phyloP scores from a whole-genome alignment of 805 yeast species.

The Yamadazyma insecticola region DNA sequence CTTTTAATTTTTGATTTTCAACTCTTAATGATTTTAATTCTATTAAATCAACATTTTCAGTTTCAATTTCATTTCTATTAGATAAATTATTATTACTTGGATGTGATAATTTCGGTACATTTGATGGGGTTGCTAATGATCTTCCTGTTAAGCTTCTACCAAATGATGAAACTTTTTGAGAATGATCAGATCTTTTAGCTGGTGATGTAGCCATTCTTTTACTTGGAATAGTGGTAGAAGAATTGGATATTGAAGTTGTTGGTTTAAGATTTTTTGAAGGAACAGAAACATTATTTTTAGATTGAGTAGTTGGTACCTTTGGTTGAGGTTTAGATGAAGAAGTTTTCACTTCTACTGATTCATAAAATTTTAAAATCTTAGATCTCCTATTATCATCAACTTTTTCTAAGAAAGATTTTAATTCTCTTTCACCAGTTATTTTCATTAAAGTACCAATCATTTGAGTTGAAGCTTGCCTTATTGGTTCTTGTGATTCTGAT shows the following conservation, averaged over 20 bases:
- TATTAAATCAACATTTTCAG: slow-evolving; percentile 25
- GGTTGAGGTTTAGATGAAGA: no score
- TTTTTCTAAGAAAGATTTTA: slow-evolving; percentile 56
- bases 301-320: slow-evolving; percentile 5
- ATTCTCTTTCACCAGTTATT: slow-evolving; percentile 69
- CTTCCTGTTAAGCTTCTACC: slow-evolving; percentile 42
- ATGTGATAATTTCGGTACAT: slow-evolving; percentile 10
- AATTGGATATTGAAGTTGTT: slow-evolving; percentile 9
- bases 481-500: slow-evolving; percentile 79
- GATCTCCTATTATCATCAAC: slow-evolving; percentile 70
- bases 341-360: slow-evolving; percentile 49
- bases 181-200: slow-evolving; percentile 40
- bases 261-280: slow-evolving; percentile 18
- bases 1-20: slow-evolving; percentile 49
- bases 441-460: slow-evolving; percentile 79
- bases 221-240: slow-evolving; percentile 44
- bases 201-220: slow-evolving; percentile 74
- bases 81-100: neutral
- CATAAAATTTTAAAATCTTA: slow-evolving; percentile 59
- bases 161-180: slow-evolving; percentile 21
- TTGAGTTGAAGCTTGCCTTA: slow-evolving; percentile 73
- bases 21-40: slow-evolving; percentile 49
- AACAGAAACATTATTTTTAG: slow-evolving; percentile 5
- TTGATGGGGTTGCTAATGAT: slow-evolving; percentile 25
- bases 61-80: slow-evolving; percentile 3